Conservation (phyloP, 2,329 filamentous ascomycete genomes). For the Paraconiothyrium sp. region DNA sequence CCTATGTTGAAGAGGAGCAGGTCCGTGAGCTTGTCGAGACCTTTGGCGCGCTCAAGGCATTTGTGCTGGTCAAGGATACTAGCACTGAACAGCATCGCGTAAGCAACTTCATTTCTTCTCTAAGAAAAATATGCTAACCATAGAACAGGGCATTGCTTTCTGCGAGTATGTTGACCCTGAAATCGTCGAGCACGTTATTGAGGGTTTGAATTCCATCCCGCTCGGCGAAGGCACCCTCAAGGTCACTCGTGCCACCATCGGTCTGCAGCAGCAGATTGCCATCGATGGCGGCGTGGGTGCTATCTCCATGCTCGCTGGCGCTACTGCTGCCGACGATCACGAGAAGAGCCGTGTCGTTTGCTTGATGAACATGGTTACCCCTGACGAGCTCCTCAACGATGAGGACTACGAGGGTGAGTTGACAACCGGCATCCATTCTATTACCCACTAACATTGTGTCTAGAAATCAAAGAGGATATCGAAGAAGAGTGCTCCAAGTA, state of each 20-base stretch:
- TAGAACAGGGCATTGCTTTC: constrained; percentile 85
- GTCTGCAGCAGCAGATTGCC: constrained; percentile 89
- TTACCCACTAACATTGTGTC: constrained; percentile 46
- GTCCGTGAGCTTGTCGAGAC: constrained; percentile 88
- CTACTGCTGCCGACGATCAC: constrained; percentile 74
- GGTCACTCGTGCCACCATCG: constrained; percentile 89
- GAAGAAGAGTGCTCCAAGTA: constrained; percentile 93
- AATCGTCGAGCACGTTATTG: constrained; percentile 84
- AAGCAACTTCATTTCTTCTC: constrained; percentile 52
- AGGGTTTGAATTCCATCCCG: constrained; percentile 92
- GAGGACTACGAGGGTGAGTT: constrained; percentile 91
- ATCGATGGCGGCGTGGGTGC: constrained; percentile 96
- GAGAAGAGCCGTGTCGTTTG: constrained; percentile 88
- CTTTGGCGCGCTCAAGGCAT: constrained; percentile 93
- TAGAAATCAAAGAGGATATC: constrained; percentile 97
- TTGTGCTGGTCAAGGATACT: constrained; percentile 86
- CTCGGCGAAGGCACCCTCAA: constrained; percentile 87
- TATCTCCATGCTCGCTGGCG: constrained; percentile 96
- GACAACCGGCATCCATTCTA: background rate
- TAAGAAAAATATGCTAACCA: constrained; percentile 23
- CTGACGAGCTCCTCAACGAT: constrained; percentile 90
- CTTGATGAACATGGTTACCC: constrained; percentile 97
- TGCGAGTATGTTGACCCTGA: constrained; percentile 87
- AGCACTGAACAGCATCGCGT: constrained; percentile 87
- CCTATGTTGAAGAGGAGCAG: constrained; percentile 89